Conservation (phyloP, 2,329 filamentous ascomycete species). For the Dothiorella sarmentorum region DNA sequence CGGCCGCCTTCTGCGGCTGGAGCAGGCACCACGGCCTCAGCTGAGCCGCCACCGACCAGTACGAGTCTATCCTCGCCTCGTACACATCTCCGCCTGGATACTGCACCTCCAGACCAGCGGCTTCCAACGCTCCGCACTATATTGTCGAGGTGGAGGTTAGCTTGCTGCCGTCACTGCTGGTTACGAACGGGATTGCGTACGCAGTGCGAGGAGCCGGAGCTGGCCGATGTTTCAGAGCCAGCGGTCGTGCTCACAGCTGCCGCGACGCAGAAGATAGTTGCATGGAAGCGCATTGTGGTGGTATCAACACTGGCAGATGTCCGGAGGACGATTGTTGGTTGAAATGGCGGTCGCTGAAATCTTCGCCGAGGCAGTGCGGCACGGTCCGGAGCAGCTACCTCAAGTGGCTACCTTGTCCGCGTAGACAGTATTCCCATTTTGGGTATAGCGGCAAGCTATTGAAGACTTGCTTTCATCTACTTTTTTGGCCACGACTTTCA, state of each 20-base stretch:
- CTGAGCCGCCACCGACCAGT: constrained; percentile 29
- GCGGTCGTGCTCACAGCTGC: neutral
- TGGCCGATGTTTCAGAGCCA: neutral
- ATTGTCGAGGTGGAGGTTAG: neutral
- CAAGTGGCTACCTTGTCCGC: neutral
- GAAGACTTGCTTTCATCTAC: neutral
- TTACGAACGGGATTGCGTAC: constrained; percentile 9
- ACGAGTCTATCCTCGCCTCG: constrained; percentile 23
- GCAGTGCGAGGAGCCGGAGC: neutral
- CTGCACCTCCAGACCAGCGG: constrained; percentile 20
- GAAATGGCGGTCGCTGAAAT: neutral
- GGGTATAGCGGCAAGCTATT: neutral
- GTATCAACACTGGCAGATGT: neutral
- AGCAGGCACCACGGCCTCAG: constrained; percentile 31
- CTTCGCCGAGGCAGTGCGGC: neutral
- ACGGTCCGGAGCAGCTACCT: neutral
- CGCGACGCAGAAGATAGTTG: neutral
- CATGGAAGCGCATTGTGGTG: neutral
- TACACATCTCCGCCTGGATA: constrained; percentile 23
- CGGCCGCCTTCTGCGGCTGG: constrained; percentile 27
- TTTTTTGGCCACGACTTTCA: neutral
- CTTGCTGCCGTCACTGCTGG: neutral
- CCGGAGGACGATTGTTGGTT: neutral
- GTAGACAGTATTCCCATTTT: neutral
- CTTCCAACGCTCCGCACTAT: constrained; percentile 25